phyloP scores from a whole-genome alignment of 192 early-diverging fungal species.

The Geosiphon pyriformis region DNA sequence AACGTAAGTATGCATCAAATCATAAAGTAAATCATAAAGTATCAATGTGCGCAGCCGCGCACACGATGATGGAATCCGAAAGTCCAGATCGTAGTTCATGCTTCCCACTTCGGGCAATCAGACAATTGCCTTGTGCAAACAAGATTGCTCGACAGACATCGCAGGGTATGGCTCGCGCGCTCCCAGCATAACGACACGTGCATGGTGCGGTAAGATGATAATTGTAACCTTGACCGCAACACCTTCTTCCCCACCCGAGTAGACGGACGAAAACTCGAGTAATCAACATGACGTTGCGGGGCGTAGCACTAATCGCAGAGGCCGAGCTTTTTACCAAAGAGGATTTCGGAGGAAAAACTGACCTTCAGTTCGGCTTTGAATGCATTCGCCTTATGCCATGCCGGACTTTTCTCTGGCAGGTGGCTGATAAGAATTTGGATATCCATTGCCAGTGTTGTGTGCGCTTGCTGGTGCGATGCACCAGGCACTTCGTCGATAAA shows the following conservation, averaged over 20 bases:
- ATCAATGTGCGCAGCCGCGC: constrained; percentile 4
- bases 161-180: neutral
- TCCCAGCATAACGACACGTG: neutral
- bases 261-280: too few species aligned
- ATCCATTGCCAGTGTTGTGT: constrained; percentile 12
- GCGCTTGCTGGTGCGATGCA: neutral
- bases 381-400: constrained; percentile 7
- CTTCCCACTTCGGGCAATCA: constrained; percentile 20
- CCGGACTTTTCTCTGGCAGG: constrained; percentile 1
- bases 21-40: constrained; percentile 15
- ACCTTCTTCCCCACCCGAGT: too few species aligned
- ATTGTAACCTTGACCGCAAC: too few species aligned
- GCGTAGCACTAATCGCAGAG: too few species aligned
- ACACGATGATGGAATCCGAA: constrained; percentile 11
- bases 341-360: constrained; percentile 5
- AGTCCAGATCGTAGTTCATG: constrained; percentile 12
- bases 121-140: constrained; percentile 3
- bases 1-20: constrained; percentile 5
- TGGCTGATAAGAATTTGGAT: constrained; percentile 12
- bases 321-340: too few species aligned
- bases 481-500: constrained; percentile 22
- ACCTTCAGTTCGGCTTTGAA: constrained; percentile 12
- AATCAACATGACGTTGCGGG: too few species aligned
- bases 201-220: too few species aligned
- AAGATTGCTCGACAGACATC: neutral